Conservation (phyloP, 164 flowering plant genomes). For the Umbellularia californica region DNA sequence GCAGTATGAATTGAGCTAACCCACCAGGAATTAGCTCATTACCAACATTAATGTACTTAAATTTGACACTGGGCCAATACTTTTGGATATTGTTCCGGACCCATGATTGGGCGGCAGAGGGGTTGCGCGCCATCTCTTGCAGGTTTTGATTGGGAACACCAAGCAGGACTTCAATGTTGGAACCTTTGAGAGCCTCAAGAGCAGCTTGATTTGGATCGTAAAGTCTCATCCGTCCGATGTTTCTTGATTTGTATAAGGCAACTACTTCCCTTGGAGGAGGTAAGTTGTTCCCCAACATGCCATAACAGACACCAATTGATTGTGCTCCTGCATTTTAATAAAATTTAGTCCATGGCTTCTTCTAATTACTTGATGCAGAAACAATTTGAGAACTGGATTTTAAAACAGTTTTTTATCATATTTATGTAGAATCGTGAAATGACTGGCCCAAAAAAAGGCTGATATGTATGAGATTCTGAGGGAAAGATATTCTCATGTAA, state of each 20-base stretch:
- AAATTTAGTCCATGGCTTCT: too few species aligned
- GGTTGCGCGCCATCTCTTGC: constrained; percentile 28
- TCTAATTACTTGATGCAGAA: too few species aligned
- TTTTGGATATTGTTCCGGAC: constrained; percentile 26
- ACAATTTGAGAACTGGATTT: too few species aligned
- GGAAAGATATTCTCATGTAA: too few species aligned
- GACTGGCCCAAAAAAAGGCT: too few species aligned
- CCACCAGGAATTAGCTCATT: constrained; percentile 40
- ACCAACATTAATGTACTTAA: constrained; percentile 45
- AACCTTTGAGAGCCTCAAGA: constrained; percentile 37
- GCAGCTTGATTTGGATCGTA: constrained; percentile 31
- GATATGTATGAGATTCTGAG: too few species aligned
- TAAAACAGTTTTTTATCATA: too few species aligned
- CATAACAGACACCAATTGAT: constrained; percentile 24
- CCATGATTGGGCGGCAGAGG: constrained; percentile 33
- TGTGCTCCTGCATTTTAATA: background rate
- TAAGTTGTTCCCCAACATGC: constrained; percentile 39
- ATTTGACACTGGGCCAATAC: constrained; percentile 24
- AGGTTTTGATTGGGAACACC: constrained; percentile 37
- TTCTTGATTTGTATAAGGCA: constrained; percentile 22
- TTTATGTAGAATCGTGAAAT: too few species aligned
- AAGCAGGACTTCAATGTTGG: constrained; percentile 36
- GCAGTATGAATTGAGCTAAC: constrained; percentile 26
- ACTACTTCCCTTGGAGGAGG: constrained; percentile 29
- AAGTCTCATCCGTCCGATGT: constrained; percentile 33